phyloP scores from a whole-genome alignment of 352 stramenopile species.

The Aphanomyces invadans region DNA sequence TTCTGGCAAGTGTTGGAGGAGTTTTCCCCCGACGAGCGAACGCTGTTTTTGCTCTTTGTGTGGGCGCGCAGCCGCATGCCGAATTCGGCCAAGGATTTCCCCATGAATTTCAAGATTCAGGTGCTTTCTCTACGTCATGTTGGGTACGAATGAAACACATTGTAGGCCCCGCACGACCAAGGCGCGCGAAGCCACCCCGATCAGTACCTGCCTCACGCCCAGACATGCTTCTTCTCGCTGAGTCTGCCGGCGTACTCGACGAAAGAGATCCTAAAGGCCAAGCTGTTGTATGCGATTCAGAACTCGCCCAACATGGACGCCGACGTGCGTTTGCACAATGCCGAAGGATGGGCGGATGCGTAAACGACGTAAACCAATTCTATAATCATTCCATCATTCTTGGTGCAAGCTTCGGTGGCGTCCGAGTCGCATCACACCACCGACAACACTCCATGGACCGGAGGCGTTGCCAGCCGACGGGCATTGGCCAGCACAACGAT shows the following conservation, averaged over 20 bases:
- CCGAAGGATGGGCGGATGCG: constrained; percentile 80
- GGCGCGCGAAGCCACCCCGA: constrained; percentile 61
- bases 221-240: constrained; percentile 43
- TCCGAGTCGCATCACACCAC: no score
- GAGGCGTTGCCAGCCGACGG: no score
- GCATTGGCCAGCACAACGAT: no score
- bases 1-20: constrained; percentile 97
- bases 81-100: constrained; percentile 95
- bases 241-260: constrained; percentile 33
- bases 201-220: constrained; percentile 31
- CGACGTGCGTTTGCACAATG: constrained; percentile 81
- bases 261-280: constrained; percentile 34
- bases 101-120: constrained; percentile 92
- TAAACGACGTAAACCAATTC: no score
- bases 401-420: no score
- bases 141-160: background rate
- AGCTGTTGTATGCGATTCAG: constrained; percentile 37
- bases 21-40: constrained; percentile 93
- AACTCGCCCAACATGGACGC: constrained; percentile 41
- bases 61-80: constrained; percentile 96
- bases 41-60: constrained; percentile 96
- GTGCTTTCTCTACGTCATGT: background rate
- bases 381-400: no score
- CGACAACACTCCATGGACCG: no score
- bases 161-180: constrained; percentile 58